phyloP scores from a whole-genome alignment of 1,284 basidiomycete species.

The Sanghuangporus weigelae region DNA sequence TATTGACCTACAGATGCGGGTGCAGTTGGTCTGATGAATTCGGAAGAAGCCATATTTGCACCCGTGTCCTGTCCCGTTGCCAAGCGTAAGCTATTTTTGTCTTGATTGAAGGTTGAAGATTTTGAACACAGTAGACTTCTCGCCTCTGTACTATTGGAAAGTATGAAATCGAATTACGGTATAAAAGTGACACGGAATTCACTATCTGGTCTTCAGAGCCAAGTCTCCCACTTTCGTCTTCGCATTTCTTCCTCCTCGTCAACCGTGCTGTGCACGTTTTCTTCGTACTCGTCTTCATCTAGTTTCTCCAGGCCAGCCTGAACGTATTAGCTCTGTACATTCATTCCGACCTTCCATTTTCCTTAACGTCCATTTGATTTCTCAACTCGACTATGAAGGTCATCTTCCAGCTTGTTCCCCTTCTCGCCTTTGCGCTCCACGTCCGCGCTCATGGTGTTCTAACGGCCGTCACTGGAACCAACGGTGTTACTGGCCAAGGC shows the following conservation, averaged over 20 bases:
- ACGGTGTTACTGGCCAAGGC: constrained; percentile 21
- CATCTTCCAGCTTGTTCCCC: background rate
- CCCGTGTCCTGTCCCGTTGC: background rate
- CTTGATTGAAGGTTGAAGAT: background rate
- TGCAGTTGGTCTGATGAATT: background rate
- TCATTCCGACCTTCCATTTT: background rate
- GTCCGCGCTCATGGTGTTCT: constrained; percentile 20
- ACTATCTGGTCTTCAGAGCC: background rate
- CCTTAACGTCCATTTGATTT: background rate
- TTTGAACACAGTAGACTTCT: background rate
- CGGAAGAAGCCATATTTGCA: background rate
- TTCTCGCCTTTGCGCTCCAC: constrained; percentile 8
- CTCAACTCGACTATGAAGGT: background rate
- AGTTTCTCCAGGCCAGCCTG: constrained; percentile 1
- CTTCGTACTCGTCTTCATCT: background rate
- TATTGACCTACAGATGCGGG: background rate
- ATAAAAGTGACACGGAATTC: background rate
- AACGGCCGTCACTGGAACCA: constrained; percentile 20
- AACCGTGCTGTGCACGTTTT: constrained; percentile 15
- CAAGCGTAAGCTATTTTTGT: background rate
- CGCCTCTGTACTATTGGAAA: background rate
- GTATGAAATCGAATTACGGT: background rate
- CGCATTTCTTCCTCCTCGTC: background rate
- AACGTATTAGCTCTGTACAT: background rate
- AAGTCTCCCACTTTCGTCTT: background rate